Conservation (phyloP, 441 rosid species). For the Croton setiger region DNA sequence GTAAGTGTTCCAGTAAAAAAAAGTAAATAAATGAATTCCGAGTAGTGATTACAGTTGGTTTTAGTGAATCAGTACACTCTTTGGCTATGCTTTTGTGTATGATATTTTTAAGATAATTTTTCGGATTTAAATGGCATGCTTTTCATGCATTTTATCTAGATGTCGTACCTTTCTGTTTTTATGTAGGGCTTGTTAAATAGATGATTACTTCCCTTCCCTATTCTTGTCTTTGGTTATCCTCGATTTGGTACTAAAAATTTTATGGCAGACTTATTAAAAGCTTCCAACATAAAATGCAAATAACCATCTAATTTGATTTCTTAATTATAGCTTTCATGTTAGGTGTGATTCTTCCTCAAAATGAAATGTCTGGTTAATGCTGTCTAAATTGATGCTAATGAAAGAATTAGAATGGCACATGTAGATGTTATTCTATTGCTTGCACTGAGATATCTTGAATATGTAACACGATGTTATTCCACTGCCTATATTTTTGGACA, state of each 20-base stretch:
- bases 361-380: constrained; percentile 1
- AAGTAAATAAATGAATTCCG: not conserved
- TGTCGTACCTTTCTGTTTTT: not conserved
- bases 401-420: too few relatives aligned
- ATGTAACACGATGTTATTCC: too few relatives aligned
- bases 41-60: not conserved
- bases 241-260: not conserved
- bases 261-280: not conserved
- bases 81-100: not conserved
- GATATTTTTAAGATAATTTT: too few relatives aligned
- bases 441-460: too few relatives aligned
- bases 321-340: not conserved
- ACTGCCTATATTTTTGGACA: not conserved
- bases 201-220: not conserved
- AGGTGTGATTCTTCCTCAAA: not conserved
- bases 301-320: not conserved
- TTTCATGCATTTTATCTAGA: not conserved
- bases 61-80: not conserved
- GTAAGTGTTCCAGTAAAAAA: constrained; percentile 39
- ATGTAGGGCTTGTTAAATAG: not conserved
- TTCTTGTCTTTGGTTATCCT: not conserved
- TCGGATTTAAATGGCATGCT: too few relatives aligned
- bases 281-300: not conserved
- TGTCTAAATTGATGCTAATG: not conserved
- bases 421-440: too few relatives aligned